phyloP scores from a whole-genome alignment of 2,329 filamentous ascomycete genomes.

The Reticulascus tulasneorum region DNA sequence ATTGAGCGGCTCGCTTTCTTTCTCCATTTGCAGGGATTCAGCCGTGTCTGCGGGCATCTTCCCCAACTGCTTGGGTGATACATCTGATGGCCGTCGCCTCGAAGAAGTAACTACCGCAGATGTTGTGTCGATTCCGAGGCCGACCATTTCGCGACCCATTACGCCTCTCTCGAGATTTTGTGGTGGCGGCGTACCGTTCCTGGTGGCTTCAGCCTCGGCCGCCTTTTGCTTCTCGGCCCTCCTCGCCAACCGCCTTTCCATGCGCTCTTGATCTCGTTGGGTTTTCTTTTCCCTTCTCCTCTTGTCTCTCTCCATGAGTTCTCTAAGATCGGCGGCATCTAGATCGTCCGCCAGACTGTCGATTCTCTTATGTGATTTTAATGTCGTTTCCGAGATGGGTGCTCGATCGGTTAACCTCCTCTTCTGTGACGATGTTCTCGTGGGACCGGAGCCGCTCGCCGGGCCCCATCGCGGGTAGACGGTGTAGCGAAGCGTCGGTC shows the following conservation, averaged over 20 bases:
- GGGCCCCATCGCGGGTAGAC: conserved; percentile 57
- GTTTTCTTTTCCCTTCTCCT: conserved; percentile 74
- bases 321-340: conserved; percentile 76
- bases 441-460: conserved; percentile 39
- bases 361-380: conserved; percentile 59
- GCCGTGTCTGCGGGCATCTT: conserved; percentile 20
- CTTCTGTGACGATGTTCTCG: conserved; percentile 46
- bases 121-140: conserved; percentile 52
- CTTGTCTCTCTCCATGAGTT: conserved; percentile 85
- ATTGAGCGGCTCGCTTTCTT: conserved; percentile 14
- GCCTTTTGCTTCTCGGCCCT: conserved; percentile 63
- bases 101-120: conserved; percentile 55
- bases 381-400: conserved; percentile 56
- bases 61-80: conserved; percentile 25
- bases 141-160: conserved; percentile 53
- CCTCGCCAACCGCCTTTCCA: conserved; percentile 61
- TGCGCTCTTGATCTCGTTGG: conserved; percentile 61
- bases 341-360: conserved; percentile 78
- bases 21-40: conserved; percentile 12
- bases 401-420: conserved; percentile 46
- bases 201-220: conserved; percentile 51
- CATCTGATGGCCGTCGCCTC: conserved; percentile 41
- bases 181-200: conserved; percentile 46
- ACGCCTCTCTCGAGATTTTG: conserved; percentile 58
- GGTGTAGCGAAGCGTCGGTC: conserved; percentile 76